These are phyloP conservation scores for Aspergillus biplanus DNA, from an alignment of 495 filamentous ascomycete genomes.

Conservation along the genomic window DNA sequence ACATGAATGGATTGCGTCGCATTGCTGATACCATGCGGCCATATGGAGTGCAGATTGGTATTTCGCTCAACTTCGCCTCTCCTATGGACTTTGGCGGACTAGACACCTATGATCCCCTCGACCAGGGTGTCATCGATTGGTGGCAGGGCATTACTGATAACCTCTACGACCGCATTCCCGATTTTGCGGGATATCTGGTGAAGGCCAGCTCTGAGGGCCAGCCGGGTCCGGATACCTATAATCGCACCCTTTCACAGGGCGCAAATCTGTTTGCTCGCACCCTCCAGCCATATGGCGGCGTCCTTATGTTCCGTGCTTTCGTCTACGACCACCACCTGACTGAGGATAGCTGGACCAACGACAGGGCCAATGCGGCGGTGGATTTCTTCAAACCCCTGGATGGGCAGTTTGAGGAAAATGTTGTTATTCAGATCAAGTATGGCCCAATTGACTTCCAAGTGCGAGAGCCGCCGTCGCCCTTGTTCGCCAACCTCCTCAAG, in stretches of 20 bases:
- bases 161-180: slow-evolving; percentile 64
- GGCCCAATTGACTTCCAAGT: slow-evolving; percentile 80
- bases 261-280: slow-evolving; percentile 71
- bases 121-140: slow-evolving; percentile 59
- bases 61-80: slow-evolving; percentile 70
- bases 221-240: slow-evolving; percentile 69
- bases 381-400: slow-evolving; percentile 69
- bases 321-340: slow-evolving; percentile 66
- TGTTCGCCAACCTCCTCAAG: slow-evolving; percentile 65
- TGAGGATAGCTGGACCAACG: slow-evolving; percentile 63
- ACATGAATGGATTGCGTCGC: slow-evolving; percentile 62
- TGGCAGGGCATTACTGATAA: slow-evolving; percentile 62
- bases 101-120: slow-evolving; percentile 66
- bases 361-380: slow-evolving; percentile 71
- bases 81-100: slow-evolving; percentile 61
- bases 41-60: slow-evolving; percentile 66
- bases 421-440: slow-evolving; percentile 74
- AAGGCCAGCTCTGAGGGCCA: slow-evolving; percentile 79
- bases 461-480: slow-evolving; percentile 68
- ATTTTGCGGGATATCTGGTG: slow-evolving; percentile 70
- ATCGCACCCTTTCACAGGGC: slow-evolving; percentile 68
- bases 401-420: slow-evolving; percentile 68
- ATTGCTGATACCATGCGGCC: slow-evolving; percentile 69
- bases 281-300: slow-evolving; percentile 62
- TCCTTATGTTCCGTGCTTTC: slow-evolving; percentile 75